Base-by-base conservation (phyloP, 768 basidiomycete species). In the Lyophyllum decastes region DNA sequence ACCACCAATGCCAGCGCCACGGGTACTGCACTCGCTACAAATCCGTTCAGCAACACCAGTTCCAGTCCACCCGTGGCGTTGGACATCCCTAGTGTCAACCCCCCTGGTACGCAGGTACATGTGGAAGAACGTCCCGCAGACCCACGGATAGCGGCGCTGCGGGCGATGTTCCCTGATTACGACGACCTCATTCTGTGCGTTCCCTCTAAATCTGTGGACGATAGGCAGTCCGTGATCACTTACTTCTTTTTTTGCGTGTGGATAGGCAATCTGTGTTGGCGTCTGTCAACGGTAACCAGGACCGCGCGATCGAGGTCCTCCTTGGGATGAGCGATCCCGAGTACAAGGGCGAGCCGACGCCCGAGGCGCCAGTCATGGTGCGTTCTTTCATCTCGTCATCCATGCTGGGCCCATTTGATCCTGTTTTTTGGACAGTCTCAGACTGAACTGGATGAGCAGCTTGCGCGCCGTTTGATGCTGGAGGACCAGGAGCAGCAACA, bases 281-380 rank as follows among this genome's bases (percentile, higher is more conserved):
- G 57, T 88, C 87, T 6, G 88, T 88, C 5, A 66, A 76, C n/a
- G 81, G 86, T 11, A 76, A 90, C 62, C 85, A 92, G 61, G 90
- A 90, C 60, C 80, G 79, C 26, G 92, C 92, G 4, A 80, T 94
- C 54, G 92, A 94, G 64, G 73, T 79, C 1, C 77, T 95, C 9
- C 81, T 95, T 7, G 88, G 87, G 10, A 94, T 95, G 92, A 92
- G 81, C 72, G 93, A 95, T 72, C 92, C 92, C 1, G 79, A 86
- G 7, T 93, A 89, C 66, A 78, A 67, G 55, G 72, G 73, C 46
- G 77, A 85, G 3, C 67, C 76, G 14, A 62, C 25, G n/a, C 57
- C 59, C n/a, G 59, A 14, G 45, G 46, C 58, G n/a, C 67, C 69
- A 54, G 61, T 66, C 54, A 55, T 71, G 57, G 58, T 70, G 59